A percentile compares a stretch with the other conserved stretches of the same genome.
Conservation (phyloP, 2,329 filamentous ascomycete genomes). For the Aspergillus felis region DNA sequence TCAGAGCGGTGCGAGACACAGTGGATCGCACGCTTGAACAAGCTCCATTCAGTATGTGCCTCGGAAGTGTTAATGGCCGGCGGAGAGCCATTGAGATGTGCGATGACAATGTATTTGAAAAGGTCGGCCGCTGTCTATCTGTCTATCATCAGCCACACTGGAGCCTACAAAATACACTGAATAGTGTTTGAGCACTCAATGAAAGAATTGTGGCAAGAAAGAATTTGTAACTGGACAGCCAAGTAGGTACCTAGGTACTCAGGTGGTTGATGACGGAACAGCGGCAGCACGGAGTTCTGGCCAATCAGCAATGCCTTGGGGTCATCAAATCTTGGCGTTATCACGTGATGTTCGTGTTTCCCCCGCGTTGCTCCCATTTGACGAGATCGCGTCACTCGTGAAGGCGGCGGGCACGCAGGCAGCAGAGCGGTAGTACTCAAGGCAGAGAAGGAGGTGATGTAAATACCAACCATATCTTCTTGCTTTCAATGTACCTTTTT, state of each 20-base stretch:
- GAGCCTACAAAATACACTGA: background rate
- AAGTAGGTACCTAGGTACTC: too few relatives aligned
- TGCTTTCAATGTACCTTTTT: background rate
- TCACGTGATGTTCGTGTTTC: conserved; percentile 37
- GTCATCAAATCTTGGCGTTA: conserved; percentile 25
- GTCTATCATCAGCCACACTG: background rate
- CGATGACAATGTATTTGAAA: background rate
- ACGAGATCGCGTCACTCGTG: conserved; percentile 21
- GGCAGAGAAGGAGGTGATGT: background rate
- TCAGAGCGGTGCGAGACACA: conserved; percentile 18
- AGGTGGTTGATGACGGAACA: conserved; percentile 14
- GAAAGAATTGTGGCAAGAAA: background rate
- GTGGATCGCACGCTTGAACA: conserved; percentile 17
- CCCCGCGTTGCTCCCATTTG: conserved; percentile 17
- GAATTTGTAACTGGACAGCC: background rate
- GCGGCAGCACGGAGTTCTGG: conserved; percentile 3
- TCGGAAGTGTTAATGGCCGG: conserved; percentile 29
- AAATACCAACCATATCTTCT: background rate
- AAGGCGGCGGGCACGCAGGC: conserved; percentile 9
- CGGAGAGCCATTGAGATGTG: conserved; percentile 39
- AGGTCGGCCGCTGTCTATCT: background rate
- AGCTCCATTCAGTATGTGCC: conserved; percentile 24
- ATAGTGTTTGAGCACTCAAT: background rate
- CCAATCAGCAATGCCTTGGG: conserved; percentile 26
- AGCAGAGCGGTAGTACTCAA: conserved; percentile 17